Conservation (phyloP, 176 grass and related monocot genomes). For the Rhynchospora pubera region DNA sequence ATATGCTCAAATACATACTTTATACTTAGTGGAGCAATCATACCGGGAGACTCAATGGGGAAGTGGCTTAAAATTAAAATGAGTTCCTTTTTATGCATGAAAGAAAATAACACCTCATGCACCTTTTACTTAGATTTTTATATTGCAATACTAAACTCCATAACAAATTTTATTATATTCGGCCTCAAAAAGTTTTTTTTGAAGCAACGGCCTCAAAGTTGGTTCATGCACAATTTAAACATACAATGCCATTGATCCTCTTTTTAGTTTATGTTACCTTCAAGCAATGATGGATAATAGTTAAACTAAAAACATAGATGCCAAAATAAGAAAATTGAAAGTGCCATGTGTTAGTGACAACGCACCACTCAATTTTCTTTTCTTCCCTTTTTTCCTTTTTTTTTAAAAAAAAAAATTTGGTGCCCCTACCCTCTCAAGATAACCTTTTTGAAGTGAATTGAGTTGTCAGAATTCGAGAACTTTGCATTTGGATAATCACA, state of each 20-base stretch:
- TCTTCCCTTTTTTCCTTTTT: not conserved
- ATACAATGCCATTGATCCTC: not conserved
- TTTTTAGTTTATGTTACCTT: not conserved
- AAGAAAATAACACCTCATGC: not conserved
- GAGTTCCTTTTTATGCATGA: not conserved
- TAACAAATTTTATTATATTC: not conserved
- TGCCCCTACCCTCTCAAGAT: conserved; percentile 12
- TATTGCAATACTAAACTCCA: not conserved
- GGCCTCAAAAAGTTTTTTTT: too few species aligned
- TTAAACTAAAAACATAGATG: not conserved
- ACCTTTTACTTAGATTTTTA: not conserved
- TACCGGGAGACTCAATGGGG: not conserved
- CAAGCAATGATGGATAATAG: not conserved
- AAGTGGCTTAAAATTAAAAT: not conserved
- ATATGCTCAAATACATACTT: not conserved
- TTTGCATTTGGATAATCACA: conserved; percentile 64
- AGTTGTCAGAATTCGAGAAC: conserved; percentile 39
- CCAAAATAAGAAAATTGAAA: conserved; percentile 10
- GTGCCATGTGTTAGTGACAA: conserved; percentile 38
- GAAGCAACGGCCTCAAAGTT: not conserved
- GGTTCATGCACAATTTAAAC: not conserved
- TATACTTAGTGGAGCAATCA: conserved; percentile 4
- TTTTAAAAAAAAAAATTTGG: too few species aligned
- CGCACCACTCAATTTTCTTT: conserved; percentile 31
- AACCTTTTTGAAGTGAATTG: conserved; percentile 47